These are phyloP conservation scores for Magnaporthales sp. DNA, from an alignment of 2,329 filamentous ascomycete species.

Conservation along the genomic window DNA sequence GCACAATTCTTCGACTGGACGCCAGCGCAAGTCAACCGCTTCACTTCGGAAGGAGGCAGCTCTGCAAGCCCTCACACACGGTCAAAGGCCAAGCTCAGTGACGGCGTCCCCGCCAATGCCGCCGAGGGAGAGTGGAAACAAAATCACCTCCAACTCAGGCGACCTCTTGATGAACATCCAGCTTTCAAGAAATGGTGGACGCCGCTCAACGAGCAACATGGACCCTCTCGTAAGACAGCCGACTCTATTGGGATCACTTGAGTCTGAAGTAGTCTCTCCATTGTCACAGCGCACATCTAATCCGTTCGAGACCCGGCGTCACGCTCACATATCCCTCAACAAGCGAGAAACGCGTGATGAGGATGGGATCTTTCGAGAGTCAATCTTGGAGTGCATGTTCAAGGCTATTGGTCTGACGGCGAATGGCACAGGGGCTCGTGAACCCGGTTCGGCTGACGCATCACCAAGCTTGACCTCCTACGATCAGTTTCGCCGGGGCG, in stretches of 20 bases:
- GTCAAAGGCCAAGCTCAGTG: slow-evolving; percentile 32
- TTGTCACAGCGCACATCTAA: slow-evolving; percentile 43
- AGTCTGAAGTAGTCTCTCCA: slow-evolving; percentile 32
- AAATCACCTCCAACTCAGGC: slow-evolving; percentile 55
- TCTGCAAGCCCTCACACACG: slow-evolving; percentile 53
- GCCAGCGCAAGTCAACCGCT: slow-evolving; percentile 63
- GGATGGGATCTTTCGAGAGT: slow-evolving; percentile 79
- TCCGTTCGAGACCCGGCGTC: slow-evolving; percentile 45
- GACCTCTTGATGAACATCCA: slow-evolving; percentile 77
- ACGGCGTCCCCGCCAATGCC: slow-evolving; percentile 23
- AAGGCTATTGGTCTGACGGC: slow-evolving; percentile 80
- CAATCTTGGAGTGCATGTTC: slow-evolving; percentile 91
- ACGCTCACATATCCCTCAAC: slow-evolving; percentile 45
- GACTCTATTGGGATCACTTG: slow-evolving; percentile 19
- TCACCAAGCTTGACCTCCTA: slow-evolving; percentile 80
- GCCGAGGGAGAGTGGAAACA: slow-evolving; percentile 30
- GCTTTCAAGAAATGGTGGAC: slow-evolving; percentile 50
- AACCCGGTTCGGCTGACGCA: slow-evolving; percentile 68
- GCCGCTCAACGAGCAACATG: slow-evolving; percentile 24
- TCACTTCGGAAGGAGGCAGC: slow-evolving; percentile 72
- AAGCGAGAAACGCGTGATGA: slow-evolving; percentile 79
- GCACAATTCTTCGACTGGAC: slow-evolving; percentile 65
- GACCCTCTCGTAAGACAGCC: slow-evolving; percentile 14
- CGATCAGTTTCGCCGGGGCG: slow-evolving; percentile 72
- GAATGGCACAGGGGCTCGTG: slow-evolving; percentile 54